phyloP scores from a whole-genome alignment of 1,284 basidiomycete species.

The Boletellus deceptivus region DNA sequence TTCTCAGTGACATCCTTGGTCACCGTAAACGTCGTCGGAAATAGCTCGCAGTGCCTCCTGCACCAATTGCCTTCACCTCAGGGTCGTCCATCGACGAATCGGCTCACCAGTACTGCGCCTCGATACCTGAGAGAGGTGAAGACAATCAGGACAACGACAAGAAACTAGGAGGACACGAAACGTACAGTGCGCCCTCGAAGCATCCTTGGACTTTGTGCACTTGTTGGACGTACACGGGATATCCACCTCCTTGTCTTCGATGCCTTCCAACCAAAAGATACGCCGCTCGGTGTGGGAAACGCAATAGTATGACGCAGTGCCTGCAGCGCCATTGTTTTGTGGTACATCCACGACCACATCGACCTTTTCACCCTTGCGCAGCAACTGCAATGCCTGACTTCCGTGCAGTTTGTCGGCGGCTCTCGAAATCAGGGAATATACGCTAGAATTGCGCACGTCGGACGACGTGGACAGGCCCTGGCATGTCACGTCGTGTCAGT shows the following conservation, averaged over 20 bases:
- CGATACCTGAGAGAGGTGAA: slow-evolving; percentile 18
- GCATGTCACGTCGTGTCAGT: background rate
- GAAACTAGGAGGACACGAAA: background rate
- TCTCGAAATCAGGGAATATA: slow-evolving; percentile 10
- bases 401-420: slow-evolving; percentile 8
- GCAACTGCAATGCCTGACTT: slow-evolving; percentile 4
- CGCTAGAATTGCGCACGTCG: slow-evolving; percentile 12
- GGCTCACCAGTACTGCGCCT: slow-evolving; percentile 32
- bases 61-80: background rate
- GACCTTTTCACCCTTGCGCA: slow-evolving; percentile 12
- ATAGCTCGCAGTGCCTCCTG: slow-evolving; percentile 33
- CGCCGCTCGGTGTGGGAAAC: slow-evolving; percentile 28
- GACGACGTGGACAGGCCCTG: slow-evolving; percentile 24
- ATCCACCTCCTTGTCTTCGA: slow-evolving; percentile 16
- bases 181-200: slow-evolving; percentile 24
- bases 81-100: too few relatives aligned
- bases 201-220: slow-evolving; percentile 5
- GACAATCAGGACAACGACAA: background rate
- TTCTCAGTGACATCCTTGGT: slow-evolving; percentile 18
- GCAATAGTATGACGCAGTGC: slow-evolving; percentile 23
- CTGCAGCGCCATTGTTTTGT: background rate
- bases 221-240: slow-evolving; percentile 24
- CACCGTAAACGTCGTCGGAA: slow-evolving; percentile 25
- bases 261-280: slow-evolving; percentile 30
- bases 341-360: slow-evolving; percentile 20